Percentiles rank a stretch among this genome's conserved stretches.
These are phyloP conservation scores for Penicillium nordicum DNA, from an alignment of 2,329 filamentous ascomycete species.

Conservation along the genomic window DNA sequence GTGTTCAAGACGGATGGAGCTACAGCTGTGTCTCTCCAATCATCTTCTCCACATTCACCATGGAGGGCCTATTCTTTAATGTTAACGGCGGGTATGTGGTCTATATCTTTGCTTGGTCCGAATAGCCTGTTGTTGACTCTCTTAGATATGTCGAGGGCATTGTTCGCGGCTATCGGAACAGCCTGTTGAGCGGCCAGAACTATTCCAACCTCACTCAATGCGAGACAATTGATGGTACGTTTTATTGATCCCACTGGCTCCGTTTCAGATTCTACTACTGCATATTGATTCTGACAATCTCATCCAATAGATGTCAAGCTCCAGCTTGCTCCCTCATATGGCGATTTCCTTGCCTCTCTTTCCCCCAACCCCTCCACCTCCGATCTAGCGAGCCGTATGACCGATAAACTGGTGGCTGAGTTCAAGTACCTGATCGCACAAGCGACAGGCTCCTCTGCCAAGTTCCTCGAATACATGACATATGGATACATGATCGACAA, in stretches of 20 bases:
- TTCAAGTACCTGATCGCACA: conserved; percentile 96
- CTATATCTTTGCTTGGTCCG: background rate
- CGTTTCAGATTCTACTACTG: background rate
- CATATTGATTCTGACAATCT: conserved; percentile 4
- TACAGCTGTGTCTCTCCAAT: conserved; percentile 19
- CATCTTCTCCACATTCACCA: conserved; percentile 40
- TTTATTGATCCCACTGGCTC: background rate
- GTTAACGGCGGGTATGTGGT: conserved; percentile 76
- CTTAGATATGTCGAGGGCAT: conserved; percentile 92
- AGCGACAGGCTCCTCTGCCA: conserved; percentile 81
- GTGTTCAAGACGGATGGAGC: conserved; percentile 18
- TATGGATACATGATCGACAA: conserved; percentile 99
- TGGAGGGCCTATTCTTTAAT: conserved; percentile 95
- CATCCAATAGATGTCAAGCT: conserved; percentile 78
- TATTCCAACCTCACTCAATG: conserved; percentile 97
- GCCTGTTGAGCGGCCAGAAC: conserved; percentile 81
- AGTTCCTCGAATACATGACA: conserved; percentile 97
- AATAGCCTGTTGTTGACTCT: conserved; percentile 15
- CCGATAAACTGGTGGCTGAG: conserved; percentile 95
- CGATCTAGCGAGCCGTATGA: conserved; percentile 87
- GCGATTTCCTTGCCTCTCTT: conserved; percentile 90
- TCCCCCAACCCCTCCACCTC: conserved; percentile 97
- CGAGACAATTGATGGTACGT: conserved; percentile 86
- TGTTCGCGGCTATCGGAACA: conserved; percentile 93
- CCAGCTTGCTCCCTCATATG: conserved; percentile 92